These are phyloP conservation scores for Sphagnum contortum DNA, from an alignment of 225 moss, liverwort and hornwort genomes.

Conservation along the genomic window DNA sequence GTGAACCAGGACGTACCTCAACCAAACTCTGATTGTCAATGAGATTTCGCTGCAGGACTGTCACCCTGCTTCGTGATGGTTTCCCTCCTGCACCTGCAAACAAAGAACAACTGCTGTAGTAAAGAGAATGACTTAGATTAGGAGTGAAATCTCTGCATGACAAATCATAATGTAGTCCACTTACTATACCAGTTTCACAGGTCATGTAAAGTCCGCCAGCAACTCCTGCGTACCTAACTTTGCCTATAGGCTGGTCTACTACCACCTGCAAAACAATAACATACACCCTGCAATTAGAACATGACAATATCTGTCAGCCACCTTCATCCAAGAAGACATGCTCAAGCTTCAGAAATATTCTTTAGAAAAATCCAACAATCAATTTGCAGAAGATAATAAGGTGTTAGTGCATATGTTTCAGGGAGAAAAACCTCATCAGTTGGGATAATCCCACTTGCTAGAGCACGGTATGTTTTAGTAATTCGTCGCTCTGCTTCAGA, in stretches of 20 bases:
- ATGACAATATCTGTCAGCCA: neutral
- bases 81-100: conserved; percentile 48
- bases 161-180: neutral
- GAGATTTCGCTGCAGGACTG: conserved; percentile 57
- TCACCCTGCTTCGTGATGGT: conserved; percentile 62
- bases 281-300: neutral
- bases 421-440: conserved; percentile 40
- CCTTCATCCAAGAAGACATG: neutral
- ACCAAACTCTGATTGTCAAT: conserved; percentile 58
- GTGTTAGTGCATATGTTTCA: neutral
- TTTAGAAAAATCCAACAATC: neutral
- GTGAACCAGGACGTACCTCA: conserved; percentile 38
- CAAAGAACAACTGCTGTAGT: too few relatives aligned
- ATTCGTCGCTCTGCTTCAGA: conserved; percentile 38
- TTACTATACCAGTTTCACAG: conserved; percentile 45
- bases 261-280: conserved; percentile 26
- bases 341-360: neutral
- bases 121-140: too few relatives aligned
- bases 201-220: conserved; percentile 92
- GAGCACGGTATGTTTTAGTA: conserved; percentile 70
- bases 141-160: neutral
- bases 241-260: conserved; percentile 62
- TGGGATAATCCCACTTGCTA: conserved; percentile 60
- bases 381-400: neutral
- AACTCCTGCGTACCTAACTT: conserved; percentile 69